Base-by-base conservation (phyloP, 306 rosid species). In the Rosa persica region DNA sequence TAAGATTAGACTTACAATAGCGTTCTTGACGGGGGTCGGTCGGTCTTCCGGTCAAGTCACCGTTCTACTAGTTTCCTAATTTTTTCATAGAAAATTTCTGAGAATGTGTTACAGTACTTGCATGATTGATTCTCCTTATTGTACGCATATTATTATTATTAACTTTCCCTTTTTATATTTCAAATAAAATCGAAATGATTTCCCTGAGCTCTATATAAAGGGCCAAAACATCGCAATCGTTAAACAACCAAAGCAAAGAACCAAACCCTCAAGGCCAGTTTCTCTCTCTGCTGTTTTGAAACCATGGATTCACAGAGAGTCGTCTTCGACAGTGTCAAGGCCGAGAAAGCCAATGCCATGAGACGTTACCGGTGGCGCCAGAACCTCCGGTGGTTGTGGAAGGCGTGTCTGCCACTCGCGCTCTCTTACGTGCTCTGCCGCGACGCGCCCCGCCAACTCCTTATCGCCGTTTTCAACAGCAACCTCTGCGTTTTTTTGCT, bases 401-500 rank as follows among this genome's bases (percentile, higher is more conserved):
- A 79, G 64, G 12, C 86, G 51, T 79, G 67, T 12, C 73, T 69
- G 2, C 67, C 78, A 36, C 69, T 92, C 36, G 46, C 72, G 20
- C 47, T 76, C 47, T 27, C 20, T 8, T 81, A 82, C 12, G 58
- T 83, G 20, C 83, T 89, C n/a, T 67, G 78, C 81, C 30, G 19
- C 4, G 54, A 17, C 42, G 6, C 71, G 13, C 65, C 61, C 78
- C 23, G 79, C 23, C 3, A 62, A 20, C 20, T 79, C 1, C 17
- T 76, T 9, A 23, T 77, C 10, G 39, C 77, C 12, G 43, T 88
- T 67, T 76, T 90, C 67, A 71, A 72, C 36, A 76, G 83, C 80
- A 76, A 87, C 12, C 67, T 90, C 84, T 88, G 54, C 40, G 89
- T 83, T 3, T 90, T 90, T 55, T 11, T 85, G 6, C 73, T 92